These are phyloP conservation scores for Apodospora peruviana DNA, from an alignment of 495 filamentous ascomycete genomes.

Conservation along the genomic window DNA sequence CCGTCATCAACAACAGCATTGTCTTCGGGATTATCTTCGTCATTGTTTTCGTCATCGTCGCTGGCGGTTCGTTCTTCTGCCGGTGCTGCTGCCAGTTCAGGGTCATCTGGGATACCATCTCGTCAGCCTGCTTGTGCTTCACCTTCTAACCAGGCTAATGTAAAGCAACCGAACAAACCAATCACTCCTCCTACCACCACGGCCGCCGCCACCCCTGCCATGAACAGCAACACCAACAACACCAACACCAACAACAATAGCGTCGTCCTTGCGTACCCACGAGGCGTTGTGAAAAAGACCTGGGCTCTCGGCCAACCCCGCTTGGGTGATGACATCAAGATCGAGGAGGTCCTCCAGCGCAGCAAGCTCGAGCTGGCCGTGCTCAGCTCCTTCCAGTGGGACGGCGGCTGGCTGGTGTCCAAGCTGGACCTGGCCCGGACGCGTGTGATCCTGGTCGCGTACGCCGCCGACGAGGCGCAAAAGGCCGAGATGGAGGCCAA, in stretches of 20 bases:
- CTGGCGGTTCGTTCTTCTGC: not conserved
- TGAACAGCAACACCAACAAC: not conserved
- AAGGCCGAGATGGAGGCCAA: slow-evolving; percentile 50
- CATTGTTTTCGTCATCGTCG: not conserved
- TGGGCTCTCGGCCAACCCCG: slow-evolving; percentile 56
- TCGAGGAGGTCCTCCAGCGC: slow-evolving; percentile 83
- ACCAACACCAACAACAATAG: not conserved
- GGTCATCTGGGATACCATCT: too few species aligned
- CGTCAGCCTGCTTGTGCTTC: too few species aligned
- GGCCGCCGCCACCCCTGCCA: too few species aligned
- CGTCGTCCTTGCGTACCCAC: slow-evolving; percentile 52
- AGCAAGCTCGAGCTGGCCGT: slow-evolving; percentile 67
- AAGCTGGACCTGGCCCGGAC: slow-evolving; percentile 36
- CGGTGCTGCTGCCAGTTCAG: not conserved
- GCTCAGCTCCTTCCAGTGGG: slow-evolving; percentile 82
- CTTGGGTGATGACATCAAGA: slow-evolving; percentile 67
- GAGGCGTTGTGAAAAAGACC: slow-evolving; percentile 77
- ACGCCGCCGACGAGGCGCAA: slow-evolving; percentile 39
- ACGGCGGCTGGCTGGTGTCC: slow-evolving; percentile 47
- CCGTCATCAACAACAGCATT: not conserved
- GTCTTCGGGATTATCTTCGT: not conserved
- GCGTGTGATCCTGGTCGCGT: slow-evolving; percentile 38
- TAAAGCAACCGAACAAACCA: too few species aligned
- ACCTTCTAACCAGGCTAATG: too few species aligned
- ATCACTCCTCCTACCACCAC: too few species aligned